These are phyloP conservation scores for Boeremia exigua DNA, from an alignment of 2,329 filamentous ascomycete species.

Conservation along the genomic window DNA sequence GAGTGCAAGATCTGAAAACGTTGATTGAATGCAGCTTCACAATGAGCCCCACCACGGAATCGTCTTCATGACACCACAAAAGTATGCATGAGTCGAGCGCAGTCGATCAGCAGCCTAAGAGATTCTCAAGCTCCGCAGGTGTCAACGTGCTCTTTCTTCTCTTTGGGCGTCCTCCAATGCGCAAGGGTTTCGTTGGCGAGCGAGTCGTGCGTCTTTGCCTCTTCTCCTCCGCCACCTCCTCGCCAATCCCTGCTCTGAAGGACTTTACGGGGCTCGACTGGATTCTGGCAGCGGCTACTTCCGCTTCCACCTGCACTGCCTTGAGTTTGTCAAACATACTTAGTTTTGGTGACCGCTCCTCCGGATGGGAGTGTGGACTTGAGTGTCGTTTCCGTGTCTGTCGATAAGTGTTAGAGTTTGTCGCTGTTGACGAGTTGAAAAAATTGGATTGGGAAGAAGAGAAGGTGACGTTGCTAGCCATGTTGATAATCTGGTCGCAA, in stretches of 20 bases:
- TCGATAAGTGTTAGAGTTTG: conserved; percentile 37
- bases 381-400: conserved; percentile 48
- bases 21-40: conserved; percentile 13
- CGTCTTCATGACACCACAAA: conserved; percentile 11
- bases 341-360: conserved; percentile 49
- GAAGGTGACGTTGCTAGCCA: conserved; percentile 39
- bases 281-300: conserved; percentile 47
- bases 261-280: conserved; percentile 16
- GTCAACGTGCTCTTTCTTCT: conserved; percentile 76
- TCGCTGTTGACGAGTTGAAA: conserved; percentile 13
- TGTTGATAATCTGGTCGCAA: conserved; percentile 28
- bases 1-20: conserved; percentile 3
- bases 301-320: conserved; percentile 52
- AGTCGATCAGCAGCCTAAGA: conserved; percentile 38
- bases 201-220: conserved; percentile 32
- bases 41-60: conserved; percentile 8
- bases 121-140: conserved; percentile 71
- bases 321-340: conserved; percentile 57
- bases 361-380: conserved; percentile 46
- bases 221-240: conserved; percentile 28
- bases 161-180: conserved; percentile 63
- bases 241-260: conserved; percentile 20
- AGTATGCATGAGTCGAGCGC: background rate
- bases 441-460: conserved; percentile 25
- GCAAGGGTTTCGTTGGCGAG: conserved; percentile 50